Conservation (phyloP, 2,329 filamentous ascomycete species). For the Trichoderma harzianum region DNA sequence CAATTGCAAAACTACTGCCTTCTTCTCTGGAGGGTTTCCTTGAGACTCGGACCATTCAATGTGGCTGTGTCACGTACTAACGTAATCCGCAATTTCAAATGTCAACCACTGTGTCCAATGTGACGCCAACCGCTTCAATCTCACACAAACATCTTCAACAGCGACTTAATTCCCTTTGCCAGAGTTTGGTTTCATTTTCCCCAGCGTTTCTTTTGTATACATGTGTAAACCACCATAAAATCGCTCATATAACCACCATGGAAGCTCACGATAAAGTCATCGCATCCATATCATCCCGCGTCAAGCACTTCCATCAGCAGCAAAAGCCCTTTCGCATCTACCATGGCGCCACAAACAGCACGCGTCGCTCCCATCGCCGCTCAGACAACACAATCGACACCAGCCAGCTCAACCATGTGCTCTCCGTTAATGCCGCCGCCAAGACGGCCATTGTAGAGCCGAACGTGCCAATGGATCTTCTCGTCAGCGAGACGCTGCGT, state of each 20-base stretch:
- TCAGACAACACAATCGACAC: conserved; percentile 63
- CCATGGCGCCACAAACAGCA: conserved; percentile 75
- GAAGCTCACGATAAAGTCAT: conserved; percentile 46
- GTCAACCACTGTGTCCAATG: not conserved
- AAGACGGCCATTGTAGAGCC: conserved; percentile 65
- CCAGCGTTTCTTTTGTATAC: not conserved
- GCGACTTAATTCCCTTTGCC: not conserved
- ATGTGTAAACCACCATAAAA: not conserved
- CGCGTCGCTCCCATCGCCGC: conserved; percentile 53
- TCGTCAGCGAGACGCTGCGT: conserved; percentile 56
- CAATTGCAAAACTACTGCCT: not conserved
- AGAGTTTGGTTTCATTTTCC: not conserved
- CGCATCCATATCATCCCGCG: conserved; percentile 39
- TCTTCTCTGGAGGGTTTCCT: not conserved
- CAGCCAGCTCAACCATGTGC: conserved; percentile 58
- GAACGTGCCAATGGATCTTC: conserved; percentile 64
- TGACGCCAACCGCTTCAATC: not conserved
- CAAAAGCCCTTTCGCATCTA: conserved; percentile 66
- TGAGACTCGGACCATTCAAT: not conserved
- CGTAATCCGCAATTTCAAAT: not conserved
- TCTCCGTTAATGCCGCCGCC: conserved; percentile 52
- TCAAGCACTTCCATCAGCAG: conserved; percentile 42
- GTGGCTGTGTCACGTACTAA: conserved; percentile 8
- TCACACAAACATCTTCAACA: not conserved
- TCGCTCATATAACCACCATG: conserved; percentile 25